Base-by-base conservation (phyloP, 2,329 filamentous ascomycete genomes). In the Sphaceloma murrayae region DNA sequence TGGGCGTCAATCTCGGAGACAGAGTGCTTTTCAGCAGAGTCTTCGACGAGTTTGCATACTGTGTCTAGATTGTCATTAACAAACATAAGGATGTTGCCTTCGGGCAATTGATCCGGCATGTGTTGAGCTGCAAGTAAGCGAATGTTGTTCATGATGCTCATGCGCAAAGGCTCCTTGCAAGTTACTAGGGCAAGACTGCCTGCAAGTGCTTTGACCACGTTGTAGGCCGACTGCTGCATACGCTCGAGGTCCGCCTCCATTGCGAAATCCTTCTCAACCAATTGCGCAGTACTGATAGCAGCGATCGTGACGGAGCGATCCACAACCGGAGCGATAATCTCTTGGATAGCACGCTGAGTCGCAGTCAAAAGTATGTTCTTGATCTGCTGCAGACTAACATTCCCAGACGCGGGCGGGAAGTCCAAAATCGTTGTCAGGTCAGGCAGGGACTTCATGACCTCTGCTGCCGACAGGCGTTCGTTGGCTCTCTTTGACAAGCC, bases 231-330 rank as follows among this genome's bases (percentile, higher is more conserved):
- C 40, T 80, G 82, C 43, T 87, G 81, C 44, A 96, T 74, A 49
- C 85, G 83, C 52, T 85, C 84, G 64, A 94, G 85, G 56, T 95
- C 87, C 2, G 82, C 78, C 58, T 98, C 93, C 44, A 88, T 93
- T 0, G 85, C 83, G 59, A 96, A 98, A 60, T 98, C 91, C 61
- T 98, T 98, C 54, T 85, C 80, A 31, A 98, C 85, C 65, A 98
- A 84, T 62, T 96, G 87, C 49, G 87, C 83, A 0, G 93, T 95
- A 2, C 89, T 94, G 48, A 98, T 96, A 1, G 89, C 89, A 34
- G 91, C 91, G 60, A 98, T 98, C 0, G 93, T 96, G 29, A 98
- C 89, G 2, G 91, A 98, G 45, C 91, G 78, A 61, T 98, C 93
- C 10, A 98, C 93, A 1, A 98, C 91, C 17, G 91, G 93, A 43